Percentiles rank a stretch among this genome's conserved stretches.
These are phyloP conservation scores for Aspergillus panamensis DNA, from an alignment of 495 filamentous ascomycete species.

Conservation along the genomic window DNA sequence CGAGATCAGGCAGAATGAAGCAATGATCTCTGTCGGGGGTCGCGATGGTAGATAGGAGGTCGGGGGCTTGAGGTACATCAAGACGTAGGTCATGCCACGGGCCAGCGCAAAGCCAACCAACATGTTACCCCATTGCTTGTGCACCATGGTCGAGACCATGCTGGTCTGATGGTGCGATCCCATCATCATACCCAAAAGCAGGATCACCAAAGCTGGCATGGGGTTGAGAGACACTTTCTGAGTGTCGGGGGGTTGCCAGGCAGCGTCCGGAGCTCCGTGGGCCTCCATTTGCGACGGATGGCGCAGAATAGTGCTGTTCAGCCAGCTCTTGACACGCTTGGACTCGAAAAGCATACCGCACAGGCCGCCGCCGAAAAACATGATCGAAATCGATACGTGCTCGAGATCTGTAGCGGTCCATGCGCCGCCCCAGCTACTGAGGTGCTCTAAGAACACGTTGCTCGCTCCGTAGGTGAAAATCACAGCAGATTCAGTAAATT, in stretches of 20 bases:
- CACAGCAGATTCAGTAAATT: constrained; percentile 82
- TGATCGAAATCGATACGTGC: constrained; percentile 86
- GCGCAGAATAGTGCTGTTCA: constrained; percentile 61
- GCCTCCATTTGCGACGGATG: constrained; percentile 24
- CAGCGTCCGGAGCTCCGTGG: constrained; percentile 45
- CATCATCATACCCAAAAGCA: constrained; percentile 92
- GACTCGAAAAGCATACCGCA: constrained; percentile 96
- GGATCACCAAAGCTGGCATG: constrained; percentile 78
- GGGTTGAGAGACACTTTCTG: constrained; percentile 84
- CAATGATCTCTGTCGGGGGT: constrained; percentile 85
- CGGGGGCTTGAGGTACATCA: constrained; percentile 78
- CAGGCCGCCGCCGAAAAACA: constrained; percentile 95
- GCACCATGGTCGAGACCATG: constrained; percentile 86
- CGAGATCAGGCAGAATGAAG: constrained; percentile 80
- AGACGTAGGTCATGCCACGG: constrained; percentile 73
- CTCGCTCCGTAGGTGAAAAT: constrained; percentile 86
- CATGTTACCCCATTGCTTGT: constrained; percentile 90
- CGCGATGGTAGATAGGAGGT: constrained; percentile 78
- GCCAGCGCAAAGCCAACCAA: constrained; percentile 78
- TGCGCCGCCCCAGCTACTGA: constrained; percentile 61
- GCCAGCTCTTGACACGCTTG: constrained; percentile 58
- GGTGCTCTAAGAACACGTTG: constrained; percentile 92
- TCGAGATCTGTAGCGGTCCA: constrained; percentile 84
- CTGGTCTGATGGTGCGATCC: constrained; percentile 81
- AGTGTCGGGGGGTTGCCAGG: constrained; percentile 57